Conservation (phyloP, 495 filamentous ascomycete genomes). For the Annulohypoxylon moriforme region DNA sequence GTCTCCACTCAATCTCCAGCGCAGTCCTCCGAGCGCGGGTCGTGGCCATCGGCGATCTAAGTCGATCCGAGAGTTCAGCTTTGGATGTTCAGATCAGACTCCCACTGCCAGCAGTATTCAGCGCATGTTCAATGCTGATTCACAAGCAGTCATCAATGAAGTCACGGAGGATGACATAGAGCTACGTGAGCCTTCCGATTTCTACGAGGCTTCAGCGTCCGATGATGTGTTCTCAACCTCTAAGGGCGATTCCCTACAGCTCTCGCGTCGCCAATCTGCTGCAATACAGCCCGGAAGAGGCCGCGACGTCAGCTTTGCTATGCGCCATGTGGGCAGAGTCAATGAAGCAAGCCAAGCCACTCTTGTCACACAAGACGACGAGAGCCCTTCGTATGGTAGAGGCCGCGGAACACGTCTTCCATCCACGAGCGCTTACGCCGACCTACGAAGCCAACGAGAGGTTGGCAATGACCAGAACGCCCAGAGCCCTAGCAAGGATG, state of each 20-base stretch:
- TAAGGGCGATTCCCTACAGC: too few relatives aligned
- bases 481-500: not conserved
- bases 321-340: slow-evolving; percentile 27
- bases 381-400: not conserved
- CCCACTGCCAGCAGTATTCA: not conserved
- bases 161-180: too few relatives aligned
- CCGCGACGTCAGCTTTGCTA: slow-evolving; percentile 37
- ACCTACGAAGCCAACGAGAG: not conserved
- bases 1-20: not conserved
- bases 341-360: slow-evolving; percentile 9
- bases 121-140: not conserved
- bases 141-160: too few relatives aligned
- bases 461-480: not conserved
- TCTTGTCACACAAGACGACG: slow-evolving; percentile 5
- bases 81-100: not conserved
- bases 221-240: too few relatives aligned
- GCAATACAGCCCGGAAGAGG: slow-evolving; percentile 22
- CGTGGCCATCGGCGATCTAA: not conserved
- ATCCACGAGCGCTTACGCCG: not conserved
- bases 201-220: too few relatives aligned
- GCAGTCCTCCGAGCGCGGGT: not conserved
- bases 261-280: slow-evolving; percentile 16
- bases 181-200: too few relatives aligned
- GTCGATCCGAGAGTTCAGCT: not conserved
- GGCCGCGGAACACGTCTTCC: not conserved